phyloP scores from a whole-genome alignment of 2,329 filamentous ascomycete species.

The Gyromitra esculenta region DNA sequence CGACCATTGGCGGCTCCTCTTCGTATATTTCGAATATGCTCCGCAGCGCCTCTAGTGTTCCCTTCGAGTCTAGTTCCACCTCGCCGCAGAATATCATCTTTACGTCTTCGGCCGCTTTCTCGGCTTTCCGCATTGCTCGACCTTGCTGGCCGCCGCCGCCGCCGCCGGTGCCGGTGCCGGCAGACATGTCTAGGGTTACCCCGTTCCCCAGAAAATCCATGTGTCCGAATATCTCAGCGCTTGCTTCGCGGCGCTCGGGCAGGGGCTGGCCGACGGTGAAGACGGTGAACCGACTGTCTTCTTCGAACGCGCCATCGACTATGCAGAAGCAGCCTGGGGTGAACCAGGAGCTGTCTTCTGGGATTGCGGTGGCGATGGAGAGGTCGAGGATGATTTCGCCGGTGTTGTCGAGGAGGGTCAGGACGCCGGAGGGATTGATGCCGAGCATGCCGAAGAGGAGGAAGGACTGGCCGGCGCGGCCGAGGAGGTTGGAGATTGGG shows the following conservation, averaged over 20 bases:
- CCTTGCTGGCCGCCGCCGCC: constrained; percentile 58
- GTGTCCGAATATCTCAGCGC: constrained; percentile 79
- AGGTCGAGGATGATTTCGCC: constrained; percentile 88
- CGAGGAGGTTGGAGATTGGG: constrained; percentile 76
- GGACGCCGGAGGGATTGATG: constrained; percentile 79
- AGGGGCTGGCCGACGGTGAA: constrained; percentile 93
- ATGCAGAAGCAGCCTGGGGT: constrained; percentile 95
- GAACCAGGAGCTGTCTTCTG: constrained; percentile 89
- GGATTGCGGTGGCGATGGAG: constrained; percentile 80
- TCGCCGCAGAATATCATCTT: constrained; percentile 83
- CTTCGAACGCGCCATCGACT: constrained; percentile 94
- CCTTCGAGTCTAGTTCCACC: constrained; percentile 83
- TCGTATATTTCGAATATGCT: constrained; percentile 81
- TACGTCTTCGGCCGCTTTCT: constrained; percentile 57
- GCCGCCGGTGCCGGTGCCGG: constrained; percentile 24
- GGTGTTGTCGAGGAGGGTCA: constrained; percentile 85
- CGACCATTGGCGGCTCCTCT: constrained; percentile 75
- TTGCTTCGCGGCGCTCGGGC: constrained; percentile 82
- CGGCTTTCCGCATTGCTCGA: constrained; percentile 40
- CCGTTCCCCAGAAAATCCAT: constrained; percentile 83
- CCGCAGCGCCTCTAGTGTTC: constrained; percentile 80
- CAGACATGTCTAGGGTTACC: constrained; percentile 56
- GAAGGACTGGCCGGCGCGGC: constrained; percentile 56
- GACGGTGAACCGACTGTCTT: constrained; percentile 91
- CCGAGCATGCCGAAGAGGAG: constrained; percentile 64